phyloP scores from a whole-genome alignment of 345 rosid genomes.

The Citrus maxima region DNA sequence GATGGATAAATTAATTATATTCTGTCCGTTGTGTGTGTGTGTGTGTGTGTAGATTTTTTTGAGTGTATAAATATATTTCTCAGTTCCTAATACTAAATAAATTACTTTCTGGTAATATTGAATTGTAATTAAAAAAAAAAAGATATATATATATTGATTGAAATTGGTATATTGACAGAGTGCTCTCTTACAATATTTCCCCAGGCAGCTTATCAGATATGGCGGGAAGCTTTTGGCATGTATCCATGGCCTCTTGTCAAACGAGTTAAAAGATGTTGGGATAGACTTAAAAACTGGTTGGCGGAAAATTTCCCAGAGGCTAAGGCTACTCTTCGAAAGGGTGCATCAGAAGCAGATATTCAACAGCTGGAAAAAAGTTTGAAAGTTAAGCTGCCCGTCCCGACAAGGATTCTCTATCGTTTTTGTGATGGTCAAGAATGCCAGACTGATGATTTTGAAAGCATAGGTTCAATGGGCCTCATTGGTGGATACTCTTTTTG shows the following conservation, averaged over 20 bases:
- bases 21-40: not conserved
- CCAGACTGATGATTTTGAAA: not conserved
- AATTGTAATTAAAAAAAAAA: too few species aligned
- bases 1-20: too few species aligned
- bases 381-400: conserved; percentile 65
- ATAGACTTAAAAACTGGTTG: conserved; percentile 60
- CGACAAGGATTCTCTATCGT: conserved; percentile 78
- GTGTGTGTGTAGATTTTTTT: not conserved
- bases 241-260: conserved; percentile 83
- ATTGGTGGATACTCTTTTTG: conserved; percentile 78
- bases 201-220: conserved; percentile 58
- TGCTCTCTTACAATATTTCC: not conserved
- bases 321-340: conserved; percentile 57
- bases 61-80: not conserved
- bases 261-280: conserved; percentile 79
- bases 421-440: conserved; percentile 76
- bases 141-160: not conserved
- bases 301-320: conserved; percentile 67
- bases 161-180: not conserved
- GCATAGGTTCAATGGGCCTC: conserved; percentile 38
- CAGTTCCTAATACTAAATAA: not conserved
- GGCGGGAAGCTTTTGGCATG: conserved; percentile 72
- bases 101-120: not conserved
- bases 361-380: conserved; percentile 43
- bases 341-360: conserved; percentile 72